Conservation (phyloP, 768 basidiomycete genomes). For the Auriscalpium orientale region DNA sequence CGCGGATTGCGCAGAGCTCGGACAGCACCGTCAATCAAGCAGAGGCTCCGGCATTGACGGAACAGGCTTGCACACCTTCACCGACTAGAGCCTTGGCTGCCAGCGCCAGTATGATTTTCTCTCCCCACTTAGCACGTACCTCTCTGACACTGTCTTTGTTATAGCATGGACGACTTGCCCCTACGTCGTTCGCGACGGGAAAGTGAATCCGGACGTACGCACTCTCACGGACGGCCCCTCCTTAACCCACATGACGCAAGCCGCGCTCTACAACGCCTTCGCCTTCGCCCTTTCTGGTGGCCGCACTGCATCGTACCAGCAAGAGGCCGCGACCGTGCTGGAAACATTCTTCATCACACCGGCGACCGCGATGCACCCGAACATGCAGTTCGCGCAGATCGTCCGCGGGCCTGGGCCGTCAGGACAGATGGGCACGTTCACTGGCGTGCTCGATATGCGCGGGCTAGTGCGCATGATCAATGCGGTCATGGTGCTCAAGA, state of each 20-base stretch:
- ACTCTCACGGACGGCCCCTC: conserved; percentile 34
- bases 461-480: conserved; percentile 44
- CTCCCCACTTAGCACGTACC: background rate
- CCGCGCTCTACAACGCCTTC: conserved; percentile 37
- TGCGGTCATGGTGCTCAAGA: conserved; percentile 34
- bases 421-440: conserved; percentile 39
- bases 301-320: conserved; percentile 26
- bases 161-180: conserved; percentile 37
- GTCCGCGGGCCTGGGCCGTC: conserved; percentile 41
- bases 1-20: background rate
- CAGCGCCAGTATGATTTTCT: conserved; percentile 38
- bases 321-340: conserved; percentile 30
- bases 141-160: background rate
- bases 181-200: conserved; percentile 43
- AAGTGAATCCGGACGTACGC: conserved; percentile 49
- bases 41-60: background rate
- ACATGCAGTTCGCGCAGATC: conserved; percentile 48
- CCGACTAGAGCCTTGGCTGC: conserved; percentile 40
- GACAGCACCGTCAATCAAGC: background rate
- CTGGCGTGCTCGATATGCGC: conserved; percentile 47
- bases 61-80: conserved; percentile 24
- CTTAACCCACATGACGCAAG: conserved; percentile 34
- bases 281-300: conserved; percentile 29
- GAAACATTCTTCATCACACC: conserved; percentile 40
- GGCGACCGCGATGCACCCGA: conserved; percentile 42